Evolutionary conservation across 23 red algal species (phyloP).

Genomic region (Gracilaria domingensis): DNA sequence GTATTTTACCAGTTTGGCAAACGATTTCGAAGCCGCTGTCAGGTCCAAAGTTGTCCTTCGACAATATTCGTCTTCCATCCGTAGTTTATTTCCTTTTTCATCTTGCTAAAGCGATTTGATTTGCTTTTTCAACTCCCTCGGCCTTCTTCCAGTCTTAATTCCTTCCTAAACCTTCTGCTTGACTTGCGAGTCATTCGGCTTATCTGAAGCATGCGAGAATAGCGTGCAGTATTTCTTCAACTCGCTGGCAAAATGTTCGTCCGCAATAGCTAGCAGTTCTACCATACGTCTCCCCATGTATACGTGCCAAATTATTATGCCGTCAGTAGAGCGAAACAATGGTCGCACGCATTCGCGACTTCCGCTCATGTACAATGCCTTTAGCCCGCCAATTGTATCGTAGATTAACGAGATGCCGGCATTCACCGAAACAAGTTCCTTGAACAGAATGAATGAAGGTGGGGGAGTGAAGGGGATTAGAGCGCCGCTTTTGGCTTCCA

Average conservation of each 20-base stretch:
- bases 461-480: no score
- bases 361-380: background rate
- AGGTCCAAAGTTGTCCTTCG: background rate
- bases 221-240: constrained; percentile 21
- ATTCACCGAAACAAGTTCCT: background rate
- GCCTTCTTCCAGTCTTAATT: background rate
- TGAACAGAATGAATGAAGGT: background rate
- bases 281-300: constrained; percentile 16
- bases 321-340: constrained; percentile 16
- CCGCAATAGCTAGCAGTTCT: background rate
- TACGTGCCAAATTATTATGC: background rate
- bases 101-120: background rate
- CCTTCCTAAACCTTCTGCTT: background rate
- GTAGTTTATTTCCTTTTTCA: background rate
- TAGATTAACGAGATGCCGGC: background rate
- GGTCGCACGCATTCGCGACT: background rate
- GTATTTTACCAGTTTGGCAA: background rate
- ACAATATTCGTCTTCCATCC: background rate
- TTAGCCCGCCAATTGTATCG: background rate
- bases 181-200: background rate
- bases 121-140: constrained; percentile 3
- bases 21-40: background rate
- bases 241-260: background rate
- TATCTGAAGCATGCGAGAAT: background rate
- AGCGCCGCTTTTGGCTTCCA: no score